These are phyloP conservation scores for Chamaecyparis obtusa DNA, from an alignment of 75 land plant species.

Conservation along the genomic window DNA sequence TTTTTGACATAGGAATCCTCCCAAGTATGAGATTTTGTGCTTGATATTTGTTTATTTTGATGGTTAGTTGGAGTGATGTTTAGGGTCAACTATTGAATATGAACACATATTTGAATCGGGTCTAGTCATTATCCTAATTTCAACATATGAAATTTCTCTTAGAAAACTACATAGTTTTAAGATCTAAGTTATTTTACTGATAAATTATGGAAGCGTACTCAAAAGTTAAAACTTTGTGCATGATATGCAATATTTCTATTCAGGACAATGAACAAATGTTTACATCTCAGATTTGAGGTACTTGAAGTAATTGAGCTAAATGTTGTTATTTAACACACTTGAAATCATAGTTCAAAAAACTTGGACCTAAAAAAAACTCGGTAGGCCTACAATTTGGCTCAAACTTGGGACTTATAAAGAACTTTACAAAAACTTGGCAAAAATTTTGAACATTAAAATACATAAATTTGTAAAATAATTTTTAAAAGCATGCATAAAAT, in stretches of 20 bases:
- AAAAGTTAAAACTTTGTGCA: background rate
- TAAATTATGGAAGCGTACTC: background rate
- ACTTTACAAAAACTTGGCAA: no score
- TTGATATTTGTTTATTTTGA: background rate
- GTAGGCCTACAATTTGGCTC: no score
- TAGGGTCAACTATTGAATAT: background rate
- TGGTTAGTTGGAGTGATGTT: background rate
- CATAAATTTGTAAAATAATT: no score
- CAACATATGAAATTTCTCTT: background rate
- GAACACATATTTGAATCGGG: background rate
- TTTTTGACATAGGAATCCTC: slow-evolving; percentile 74
- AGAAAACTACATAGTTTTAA: background rate
- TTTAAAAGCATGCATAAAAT: no score
- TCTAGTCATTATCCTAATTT: background rate
- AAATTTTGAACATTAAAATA: no score
- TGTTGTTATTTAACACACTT: background rate
- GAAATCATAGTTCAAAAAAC: no score
- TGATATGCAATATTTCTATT: background rate
- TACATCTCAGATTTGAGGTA: background rate
- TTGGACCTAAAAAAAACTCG: no score
- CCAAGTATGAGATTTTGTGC: slow-evolving; percentile 36
- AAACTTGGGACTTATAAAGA: no score
- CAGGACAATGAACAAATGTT: background rate
- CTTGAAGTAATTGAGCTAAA: background rate
- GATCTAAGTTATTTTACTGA: background rate